Evolutionary conservation across 192 early-diverging fungal genomes (phyloP).

Genomic region (Backusella liffmaniae): DNA sequence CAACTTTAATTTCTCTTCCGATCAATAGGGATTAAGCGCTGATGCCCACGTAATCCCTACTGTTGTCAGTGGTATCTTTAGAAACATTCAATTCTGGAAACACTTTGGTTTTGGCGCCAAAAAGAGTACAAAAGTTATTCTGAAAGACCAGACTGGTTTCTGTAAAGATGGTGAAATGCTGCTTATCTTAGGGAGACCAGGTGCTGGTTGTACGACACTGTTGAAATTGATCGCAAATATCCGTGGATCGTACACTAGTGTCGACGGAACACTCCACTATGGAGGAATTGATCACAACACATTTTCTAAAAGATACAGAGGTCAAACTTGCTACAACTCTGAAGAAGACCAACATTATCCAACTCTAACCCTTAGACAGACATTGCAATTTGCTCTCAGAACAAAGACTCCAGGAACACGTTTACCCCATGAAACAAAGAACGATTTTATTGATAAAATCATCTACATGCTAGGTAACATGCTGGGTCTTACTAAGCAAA

Average conservation of each 20-base stretch:
- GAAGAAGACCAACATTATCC: conserved; percentile 83
- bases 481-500: conserved; percentile 56
- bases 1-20: background rate
- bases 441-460: conserved; percentile 51
- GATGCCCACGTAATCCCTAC: conserved; percentile 36
- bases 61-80: conserved; percentile 8
- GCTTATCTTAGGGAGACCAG: conserved; percentile 68
- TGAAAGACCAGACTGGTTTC: conserved; percentile 63
- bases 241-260: conserved; percentile 46
- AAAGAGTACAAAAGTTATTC: conserved; percentile 40
- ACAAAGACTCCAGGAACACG: conserved; percentile 67
- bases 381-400: conserved; percentile 72
- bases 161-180: conserved; percentile 74
- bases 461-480: conserved; percentile 49
- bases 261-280: conserved; percentile 60
- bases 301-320: conserved; percentile 60
- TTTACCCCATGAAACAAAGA: conserved; percentile 44
- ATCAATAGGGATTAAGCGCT: conserved; percentile 26
- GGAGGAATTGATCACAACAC: conserved; percentile 62
- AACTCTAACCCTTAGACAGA: conserved; percentile 73
- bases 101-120: background rate
- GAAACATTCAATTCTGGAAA: background rate
- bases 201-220: conserved; percentile 65
- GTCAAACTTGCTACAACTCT: conserved; percentile 74
- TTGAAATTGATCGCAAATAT: conserved; percentile 60